Evolutionary conservation across 164 flowering plant species (phyloP), one percentile per base, ranked within the genome.

Genomic region (Berberis thunbergii): DNA sequence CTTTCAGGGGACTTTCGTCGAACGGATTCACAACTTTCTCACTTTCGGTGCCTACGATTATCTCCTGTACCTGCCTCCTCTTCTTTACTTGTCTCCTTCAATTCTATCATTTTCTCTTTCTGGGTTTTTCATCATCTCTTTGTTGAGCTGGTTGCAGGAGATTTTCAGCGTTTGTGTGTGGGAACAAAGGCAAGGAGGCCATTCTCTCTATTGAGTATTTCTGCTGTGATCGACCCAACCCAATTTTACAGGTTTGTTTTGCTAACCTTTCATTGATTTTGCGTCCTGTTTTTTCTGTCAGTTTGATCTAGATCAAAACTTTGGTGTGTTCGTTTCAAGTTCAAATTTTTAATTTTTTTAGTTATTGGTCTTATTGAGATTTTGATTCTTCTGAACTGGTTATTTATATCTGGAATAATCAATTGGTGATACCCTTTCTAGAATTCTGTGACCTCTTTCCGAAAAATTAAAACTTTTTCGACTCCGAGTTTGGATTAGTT

Each of bases 151-250:
- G 12, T 62, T 69, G 61, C 83, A 93, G 98, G 75, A 74, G 89
- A 67, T 84, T 80, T 66, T 76, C 78, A n/a, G 84, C 71, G 50
- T 54, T 55, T 60, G 71, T 81, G n/a, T 87, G 65, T 69, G 98
- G 97, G 4, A 57, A 76, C 9, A 83, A 73, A 73, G 91, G 82
- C 53, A 74, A 79, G 26, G 63, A 82, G 75, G 84, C 79, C 1
- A 40, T 90, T 59, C 79, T 80, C 40, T 76, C 87, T 4, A 81
- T 84, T 0, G 96, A 94, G 79, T 50, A 76, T 69, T 83, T 67
- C 68, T 94, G 96, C 66, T 94, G 97, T 59, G 89, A 94, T 72
- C 86, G 96, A 6, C 90, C 97, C 7, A 94, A 94, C 67, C 98
- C 97, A 45, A 73, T 76, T 49, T 72, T 94, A 48, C 98, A 94